Percentiles rank a stretch among this genome's conserved stretches.
These are phyloP conservation scores for Aspergillus quadrilineatus DNA, from an alignment of 2,329 filamentous ascomycete genomes.

Conservation along the genomic window DNA sequence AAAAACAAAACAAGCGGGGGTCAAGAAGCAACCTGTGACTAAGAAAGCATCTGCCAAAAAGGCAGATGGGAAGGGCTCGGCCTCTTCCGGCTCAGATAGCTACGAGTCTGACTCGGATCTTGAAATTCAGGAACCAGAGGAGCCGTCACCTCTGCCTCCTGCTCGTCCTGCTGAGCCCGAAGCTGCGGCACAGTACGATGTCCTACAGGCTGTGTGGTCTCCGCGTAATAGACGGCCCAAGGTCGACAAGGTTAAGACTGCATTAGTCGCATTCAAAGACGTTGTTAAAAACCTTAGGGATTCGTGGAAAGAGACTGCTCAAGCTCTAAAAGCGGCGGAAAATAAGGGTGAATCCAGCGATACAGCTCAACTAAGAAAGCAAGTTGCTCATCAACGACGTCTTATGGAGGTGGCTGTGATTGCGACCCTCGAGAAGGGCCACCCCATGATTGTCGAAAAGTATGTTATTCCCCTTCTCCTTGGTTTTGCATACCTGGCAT, in stretches of 20 bases:
- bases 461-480: constrained; percentile 39
- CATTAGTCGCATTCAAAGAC: constrained; percentile 59
- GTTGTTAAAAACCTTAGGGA: constrained; percentile 60
- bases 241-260: constrained; percentile 54
- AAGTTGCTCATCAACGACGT: constrained; percentile 58
- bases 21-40: constrained; percentile 23
- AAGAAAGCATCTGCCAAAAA: constrained; percentile 30
- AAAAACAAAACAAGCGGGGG: constrained; percentile 22
- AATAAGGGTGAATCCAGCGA: constrained; percentile 56
- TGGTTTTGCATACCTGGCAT: constrained; percentile 23
- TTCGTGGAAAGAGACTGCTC: constrained; percentile 59
- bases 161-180: constrained; percentile 54
- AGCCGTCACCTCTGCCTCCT: constrained; percentile 56
- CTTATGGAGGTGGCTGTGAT: constrained; percentile 54
- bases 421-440: constrained; percentile 45
- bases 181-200: constrained; percentile 57
- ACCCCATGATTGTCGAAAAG: constrained; percentile 50
- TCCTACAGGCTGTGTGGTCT: constrained; percentile 62
- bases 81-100: constrained; percentile 50
- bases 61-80: constrained; percentile 29
- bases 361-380: constrained; percentile 54
- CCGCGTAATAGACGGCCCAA: constrained; percentile 52
- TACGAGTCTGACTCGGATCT: constrained; percentile 51
- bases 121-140: constrained; percentile 53
- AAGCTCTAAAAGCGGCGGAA: constrained; percentile 58